These are phyloP conservation scores for Flueggea neowawraea DNA, from an alignment of 441 rosid species.

Conservation along the genomic window DNA sequence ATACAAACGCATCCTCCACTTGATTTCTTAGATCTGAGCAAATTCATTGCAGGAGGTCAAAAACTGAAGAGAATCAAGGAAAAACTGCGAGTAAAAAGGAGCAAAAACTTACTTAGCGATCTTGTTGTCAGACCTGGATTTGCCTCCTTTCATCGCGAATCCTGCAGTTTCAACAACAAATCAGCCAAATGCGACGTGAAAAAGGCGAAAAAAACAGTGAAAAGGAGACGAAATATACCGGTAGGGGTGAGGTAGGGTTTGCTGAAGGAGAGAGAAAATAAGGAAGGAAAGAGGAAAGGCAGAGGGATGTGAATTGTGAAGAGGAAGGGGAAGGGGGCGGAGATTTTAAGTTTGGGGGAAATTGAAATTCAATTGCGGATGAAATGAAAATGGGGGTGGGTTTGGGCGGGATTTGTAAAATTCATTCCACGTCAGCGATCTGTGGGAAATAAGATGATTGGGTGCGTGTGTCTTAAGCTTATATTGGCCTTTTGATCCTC, in stretches of 20 bases:
- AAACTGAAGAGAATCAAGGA: not conserved
- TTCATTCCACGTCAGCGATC: constrained; percentile 66
- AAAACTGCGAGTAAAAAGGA: too few relatives aligned
- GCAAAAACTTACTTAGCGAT: constrained; percentile 49
- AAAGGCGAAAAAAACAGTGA: constrained; percentile 2
- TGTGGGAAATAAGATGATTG: constrained; percentile 17
- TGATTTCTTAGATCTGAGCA: constrained; percentile 26
- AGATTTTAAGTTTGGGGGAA: constrained; percentile 48
- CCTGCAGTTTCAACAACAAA: constrained; percentile 39
- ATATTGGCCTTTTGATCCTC: not conserved
- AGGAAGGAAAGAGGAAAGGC: not conserved
- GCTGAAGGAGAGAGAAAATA: constrained; percentile 7
- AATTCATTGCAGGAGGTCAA: not conserved
- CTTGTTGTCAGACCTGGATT: constrained; percentile 72
- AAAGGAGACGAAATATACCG: constrained; percentile 30
- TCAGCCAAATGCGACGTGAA: constrained; percentile 19
- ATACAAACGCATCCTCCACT: not conserved
- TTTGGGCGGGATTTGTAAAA: constrained; percentile 78
- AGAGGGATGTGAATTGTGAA: constrained; percentile 9
- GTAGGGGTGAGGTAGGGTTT: constrained; percentile 11
- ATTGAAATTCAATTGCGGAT: constrained; percentile 80
- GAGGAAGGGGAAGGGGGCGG: constrained; percentile 19
- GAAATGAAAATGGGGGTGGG: constrained; percentile 49
- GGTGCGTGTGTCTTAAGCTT: constrained; percentile 22
- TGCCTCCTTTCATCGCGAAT: constrained; percentile 81